Percentiles rank a stretch among this genome's conserved stretches.
These are phyloP conservation scores for Cordyceps cateniannulata DNA, from an alignment of 2,329 filamentous ascomycete genomes.

Conservation along the genomic window DNA sequence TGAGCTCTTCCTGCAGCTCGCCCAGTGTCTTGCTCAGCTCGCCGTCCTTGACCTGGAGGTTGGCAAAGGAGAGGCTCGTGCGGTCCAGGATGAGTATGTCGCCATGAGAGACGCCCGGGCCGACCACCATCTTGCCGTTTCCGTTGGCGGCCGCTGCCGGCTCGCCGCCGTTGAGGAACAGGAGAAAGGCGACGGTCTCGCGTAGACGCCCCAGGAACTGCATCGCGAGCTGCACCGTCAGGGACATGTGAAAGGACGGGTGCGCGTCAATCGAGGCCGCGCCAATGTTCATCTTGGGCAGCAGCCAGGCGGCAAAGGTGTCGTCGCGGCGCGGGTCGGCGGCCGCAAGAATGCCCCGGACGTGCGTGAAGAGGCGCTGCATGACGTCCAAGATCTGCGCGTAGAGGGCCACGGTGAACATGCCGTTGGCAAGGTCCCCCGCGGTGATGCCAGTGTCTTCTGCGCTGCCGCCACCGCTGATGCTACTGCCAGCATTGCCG, in stretches of 20 bases:
- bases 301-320: conserved; percentile 31
- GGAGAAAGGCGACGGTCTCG: conserved; percentile 22
- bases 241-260: conserved; percentile 34
- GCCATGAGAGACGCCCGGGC: conserved; percentile 22
- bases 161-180: conserved; percentile 20
- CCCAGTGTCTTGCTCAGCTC: conserved; percentile 16
- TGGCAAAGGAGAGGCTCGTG: conserved; percentile 19
- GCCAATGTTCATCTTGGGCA: conserved; percentile 35
- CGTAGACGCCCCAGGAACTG: conserved; percentile 33
- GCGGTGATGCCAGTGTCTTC: conserved; percentile 17
- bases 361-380: conserved; percentile 31
- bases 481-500: background rate
- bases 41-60: conserved; percentile 17
- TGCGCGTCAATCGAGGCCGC: conserved; percentile 34
- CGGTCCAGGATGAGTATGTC: background rate
- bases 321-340: conserved; percentile 18
- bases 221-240: conserved; percentile 36
- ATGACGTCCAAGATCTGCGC: conserved; percentile 35
- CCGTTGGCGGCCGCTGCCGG: background rate
- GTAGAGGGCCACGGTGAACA: conserved; percentile 34
- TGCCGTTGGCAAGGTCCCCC: conserved; percentile 30
- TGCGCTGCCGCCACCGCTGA: background rate
- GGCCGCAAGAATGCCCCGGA: conserved; percentile 27
- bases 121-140: background rate
- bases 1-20: conserved; percentile 17